A percentile compares a stretch with the other conserved stretches of the same genome.
phyloP scores from a whole-genome alignment of 2,329 filamentous ascomycete genomes.

The Monosporascus sp. region DNA sequence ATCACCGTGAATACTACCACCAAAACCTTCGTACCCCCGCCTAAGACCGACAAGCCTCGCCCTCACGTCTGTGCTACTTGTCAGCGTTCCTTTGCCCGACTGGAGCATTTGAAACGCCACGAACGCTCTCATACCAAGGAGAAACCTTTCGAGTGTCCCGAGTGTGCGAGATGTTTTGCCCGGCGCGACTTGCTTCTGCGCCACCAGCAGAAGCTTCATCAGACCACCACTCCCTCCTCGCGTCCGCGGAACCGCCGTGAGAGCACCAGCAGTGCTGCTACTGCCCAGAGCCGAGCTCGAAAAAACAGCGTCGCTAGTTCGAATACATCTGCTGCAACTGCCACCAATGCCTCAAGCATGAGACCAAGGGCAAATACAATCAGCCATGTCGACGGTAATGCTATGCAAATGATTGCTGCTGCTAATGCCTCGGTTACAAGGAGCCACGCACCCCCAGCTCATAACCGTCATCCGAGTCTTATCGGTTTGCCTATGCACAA shows the following conservation, averaged over 20 bases:
- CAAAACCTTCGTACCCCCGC: slow-evolving; percentile 46
- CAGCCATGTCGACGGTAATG: slow-evolving; percentile 77
- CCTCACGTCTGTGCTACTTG: slow-evolving; percentile 93
- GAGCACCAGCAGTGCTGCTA: slow-evolving; percentile 70
- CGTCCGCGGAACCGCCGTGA: slow-evolving; percentile 84
- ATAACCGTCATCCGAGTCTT: slow-evolving; percentile 70
- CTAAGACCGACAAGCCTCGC: slow-evolving; percentile 95
- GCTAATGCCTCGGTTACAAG: slow-evolving; percentile 49
- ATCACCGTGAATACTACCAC: slow-evolving; percentile 33
- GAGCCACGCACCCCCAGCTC: slow-evolving; percentile 45
- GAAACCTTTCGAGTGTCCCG: slow-evolving; percentile 96
- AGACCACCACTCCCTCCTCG: slow-evolving; percentile 82
- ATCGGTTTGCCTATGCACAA: slow-evolving; percentile 57
- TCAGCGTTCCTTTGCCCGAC: slow-evolving; percentile 82
- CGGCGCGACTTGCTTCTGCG: slow-evolving; percentile 84
- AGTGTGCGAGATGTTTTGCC: slow-evolving; percentile 92
- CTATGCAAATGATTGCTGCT: slow-evolving; percentile 66
- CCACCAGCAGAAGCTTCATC: slow-evolving; percentile 97
- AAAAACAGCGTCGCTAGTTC: slow-evolving; percentile 82
- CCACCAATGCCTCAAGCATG: slow-evolving; percentile 57
- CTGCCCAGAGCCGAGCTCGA: slow-evolving; percentile 67
- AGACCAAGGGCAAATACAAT: slow-evolving; percentile 93
- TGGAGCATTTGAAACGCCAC: slow-evolving; percentile 96
- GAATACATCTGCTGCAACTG: slow-evolving; percentile 40
- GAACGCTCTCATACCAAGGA: slow-evolving; percentile 70